phyloP scores from a whole-genome alignment of 1,284 basidiomycete genomes.

The Leccinum subfulvum region DNA sequence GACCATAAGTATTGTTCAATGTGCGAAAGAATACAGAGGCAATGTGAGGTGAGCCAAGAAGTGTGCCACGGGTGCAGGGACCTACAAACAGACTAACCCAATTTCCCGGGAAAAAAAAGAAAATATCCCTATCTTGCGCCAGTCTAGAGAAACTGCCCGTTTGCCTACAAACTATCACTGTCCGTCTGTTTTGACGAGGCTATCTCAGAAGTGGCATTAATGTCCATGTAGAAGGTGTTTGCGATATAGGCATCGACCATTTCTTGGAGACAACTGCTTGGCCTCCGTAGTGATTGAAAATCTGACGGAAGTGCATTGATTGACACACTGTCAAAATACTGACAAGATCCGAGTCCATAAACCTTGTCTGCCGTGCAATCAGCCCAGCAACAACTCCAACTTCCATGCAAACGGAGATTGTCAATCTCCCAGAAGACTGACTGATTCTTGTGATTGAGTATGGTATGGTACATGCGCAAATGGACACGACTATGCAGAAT shows the following conservation, averaged over 20 bases:
- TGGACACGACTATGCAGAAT: constrained; percentile 40
- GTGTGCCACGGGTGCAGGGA: too few relatives aligned
- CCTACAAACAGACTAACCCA: background rate
- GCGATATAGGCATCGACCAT: too few relatives aligned
- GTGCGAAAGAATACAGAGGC: background rate
- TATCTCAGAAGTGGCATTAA: too few relatives aligned
- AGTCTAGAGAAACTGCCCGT: too few relatives aligned
- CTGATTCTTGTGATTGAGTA: background rate
- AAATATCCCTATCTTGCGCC: too few relatives aligned
- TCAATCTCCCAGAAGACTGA: background rate
- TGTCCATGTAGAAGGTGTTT: background rate
- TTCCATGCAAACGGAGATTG: background rate
- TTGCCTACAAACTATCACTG: background rate
- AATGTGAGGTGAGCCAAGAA: too few relatives aligned
- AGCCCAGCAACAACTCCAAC: background rate
- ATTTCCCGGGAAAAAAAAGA: background rate
- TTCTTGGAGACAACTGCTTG: too few relatives aligned
- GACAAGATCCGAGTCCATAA: background rate
- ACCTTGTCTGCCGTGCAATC: background rate
- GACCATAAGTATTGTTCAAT: background rate
- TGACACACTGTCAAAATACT: too few relatives aligned
- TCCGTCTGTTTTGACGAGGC: background rate
- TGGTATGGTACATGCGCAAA: constrained; percentile 26
- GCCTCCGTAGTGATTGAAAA: too few relatives aligned
- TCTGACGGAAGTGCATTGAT: too few relatives aligned